phyloP scores from a whole-genome alignment of 2,329 filamentous ascomycete genomes.

The Byssoonygena ceratinophila region DNA sequence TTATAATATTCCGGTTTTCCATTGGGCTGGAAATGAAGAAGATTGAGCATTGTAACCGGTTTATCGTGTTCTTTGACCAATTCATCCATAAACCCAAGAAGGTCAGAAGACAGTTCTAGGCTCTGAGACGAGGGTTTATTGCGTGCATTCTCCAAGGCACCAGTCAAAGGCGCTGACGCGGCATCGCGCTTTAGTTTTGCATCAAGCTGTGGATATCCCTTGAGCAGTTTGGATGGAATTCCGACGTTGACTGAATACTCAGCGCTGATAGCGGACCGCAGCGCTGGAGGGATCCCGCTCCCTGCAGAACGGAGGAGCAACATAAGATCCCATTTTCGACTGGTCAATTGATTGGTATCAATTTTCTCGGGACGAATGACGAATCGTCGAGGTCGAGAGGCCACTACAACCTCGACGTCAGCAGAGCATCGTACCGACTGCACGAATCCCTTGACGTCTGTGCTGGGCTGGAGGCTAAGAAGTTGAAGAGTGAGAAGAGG shows the following conservation, averaged over 20 bases:
- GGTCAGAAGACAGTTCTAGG: conserved; percentile 45
- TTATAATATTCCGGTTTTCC: conserved; percentile 46
- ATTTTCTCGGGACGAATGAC: conserved; percentile 29
- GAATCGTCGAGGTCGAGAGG: conserved; percentile 29
- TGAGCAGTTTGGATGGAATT: conserved; percentile 30
- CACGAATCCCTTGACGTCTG: conserved; percentile 23
- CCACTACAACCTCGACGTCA: conserved; percentile 24
- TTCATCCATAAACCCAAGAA: conserved; percentile 42
- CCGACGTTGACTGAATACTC: conserved; percentile 29
- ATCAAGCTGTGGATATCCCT: conserved; percentile 22
- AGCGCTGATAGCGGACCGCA: conserved; percentile 18
- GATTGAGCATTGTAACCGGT: conserved; percentile 53
- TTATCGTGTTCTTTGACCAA: conserved; percentile 26
- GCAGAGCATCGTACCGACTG: conserved; percentile 21
- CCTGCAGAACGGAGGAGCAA: conserved; percentile 25
- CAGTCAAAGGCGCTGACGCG: conserved; percentile 28
- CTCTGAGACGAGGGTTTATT: conserved; percentile 35
- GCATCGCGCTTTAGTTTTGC: conserved; percentile 11
- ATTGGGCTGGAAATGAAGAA: conserved; percentile 47
- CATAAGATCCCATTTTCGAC: conserved; percentile 29
- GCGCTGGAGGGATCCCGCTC: conserved; percentile 18
- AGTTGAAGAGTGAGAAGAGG: conserved; percentile 30
- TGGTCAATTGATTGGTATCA: conserved; percentile 23
- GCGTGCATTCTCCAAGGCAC: conserved; percentile 24
- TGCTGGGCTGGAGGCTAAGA: conserved; percentile 22